These are phyloP conservation scores for Neurospora pannonica DNA, from an alignment of 495 filamentous ascomycete species.

Conservation along the genomic window DNA sequence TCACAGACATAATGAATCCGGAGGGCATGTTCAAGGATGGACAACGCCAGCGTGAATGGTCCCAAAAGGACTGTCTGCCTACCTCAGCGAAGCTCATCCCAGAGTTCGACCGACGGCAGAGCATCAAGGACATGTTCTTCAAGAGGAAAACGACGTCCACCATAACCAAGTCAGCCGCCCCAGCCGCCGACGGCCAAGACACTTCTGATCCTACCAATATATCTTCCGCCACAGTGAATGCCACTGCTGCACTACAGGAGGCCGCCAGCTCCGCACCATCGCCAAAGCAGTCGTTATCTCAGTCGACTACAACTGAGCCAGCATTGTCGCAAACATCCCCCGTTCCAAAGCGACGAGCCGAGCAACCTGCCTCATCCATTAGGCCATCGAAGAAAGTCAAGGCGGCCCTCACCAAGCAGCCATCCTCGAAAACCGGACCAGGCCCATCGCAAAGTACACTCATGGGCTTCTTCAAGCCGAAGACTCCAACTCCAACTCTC, in stretches of 20 bases:
- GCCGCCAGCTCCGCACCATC: not conserved
- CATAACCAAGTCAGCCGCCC: conserved; percentile 1
- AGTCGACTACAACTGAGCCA: not conserved
- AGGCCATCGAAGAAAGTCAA: conserved; percentile 35
- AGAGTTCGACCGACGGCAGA: conserved; percentile 76
- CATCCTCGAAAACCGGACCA: conserved; percentile 22
- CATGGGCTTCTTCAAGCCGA: conserved; percentile 74
- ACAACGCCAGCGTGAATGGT: conserved; percentile 55
- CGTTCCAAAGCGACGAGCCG: conserved; percentile 26
- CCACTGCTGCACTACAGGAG: not conserved
- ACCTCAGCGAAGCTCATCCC: conserved; percentile 73
- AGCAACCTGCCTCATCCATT: conserved; percentile 7
- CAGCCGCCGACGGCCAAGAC: not conserved
- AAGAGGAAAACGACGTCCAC: conserved; percentile 32
- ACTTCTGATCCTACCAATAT: not conserved
- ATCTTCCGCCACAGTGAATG: not conserved
- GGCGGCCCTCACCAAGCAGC: conserved; percentile 21
- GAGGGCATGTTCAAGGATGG: conserved; percentile 65
- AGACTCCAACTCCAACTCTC: conserved; percentile 22
- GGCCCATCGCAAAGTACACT: conserved; percentile 62
- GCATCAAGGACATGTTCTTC: conserved; percentile 88
- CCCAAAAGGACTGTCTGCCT: conserved; percentile 55
- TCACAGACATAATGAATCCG: conserved; percentile 75
- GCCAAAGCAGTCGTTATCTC: not conserved
- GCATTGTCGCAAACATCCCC: conserved; percentile 14